phyloP scores from a whole-genome alignment of 139 green algal species.

The Picochlorum sp. region DNA sequence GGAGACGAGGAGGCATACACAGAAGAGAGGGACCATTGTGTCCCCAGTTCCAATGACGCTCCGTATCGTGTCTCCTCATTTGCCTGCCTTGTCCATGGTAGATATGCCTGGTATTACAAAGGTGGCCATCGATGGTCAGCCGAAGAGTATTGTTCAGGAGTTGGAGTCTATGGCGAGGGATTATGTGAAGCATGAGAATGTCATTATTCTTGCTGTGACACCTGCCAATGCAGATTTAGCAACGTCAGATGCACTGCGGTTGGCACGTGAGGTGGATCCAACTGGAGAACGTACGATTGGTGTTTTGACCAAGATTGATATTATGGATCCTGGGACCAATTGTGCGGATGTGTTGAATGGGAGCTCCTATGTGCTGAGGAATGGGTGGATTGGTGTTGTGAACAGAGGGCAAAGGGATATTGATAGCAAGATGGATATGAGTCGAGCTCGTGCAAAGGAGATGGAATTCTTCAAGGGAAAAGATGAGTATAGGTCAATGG shows the following conservation, averaged over 20 bases:
- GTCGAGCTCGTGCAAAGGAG: conserved; percentile 3
- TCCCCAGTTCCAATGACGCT: conserved; percentile 91
- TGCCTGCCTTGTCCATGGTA: conserved; percentile 90
- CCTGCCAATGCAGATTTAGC: conserved; percentile 96
- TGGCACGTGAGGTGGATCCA: conserved; percentile 88
- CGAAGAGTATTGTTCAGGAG: conserved; percentile 82
- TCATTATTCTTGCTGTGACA: conserved; percentile 93
- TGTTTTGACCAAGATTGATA: conserved; percentile 92
- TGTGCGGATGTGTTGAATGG: conserved; percentile 74
- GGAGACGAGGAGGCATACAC: conserved; percentile 77
- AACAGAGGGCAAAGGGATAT: conserved; percentile 89
- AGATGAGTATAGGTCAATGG: conserved; percentile 34
- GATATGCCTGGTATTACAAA: conserved; percentile 97
- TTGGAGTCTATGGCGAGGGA: conserved; percentile 91
- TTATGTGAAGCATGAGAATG: conserved; percentile 85
- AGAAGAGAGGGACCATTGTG: conserved; percentile 61
- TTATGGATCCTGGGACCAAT: conserved; percentile 92
- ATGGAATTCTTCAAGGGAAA: conserved; percentile 75
- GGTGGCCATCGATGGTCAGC: conserved; percentile 93
- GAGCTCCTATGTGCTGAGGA: conserved; percentile 57
- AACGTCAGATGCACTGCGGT: conserved; percentile 89
- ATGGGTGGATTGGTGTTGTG: conserved; percentile 89
- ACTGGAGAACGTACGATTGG: conserved; percentile 54
- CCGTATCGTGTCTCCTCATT: conserved; percentile 77
- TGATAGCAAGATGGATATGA: conserved; percentile 52